A percentile compares a stretch with the other conserved stretches of the same genome.
These are phyloP conservation scores for Tagetes patula DNA, from an alignment of 129 eudicot genomes.

Conservation along the genomic window DNA sequence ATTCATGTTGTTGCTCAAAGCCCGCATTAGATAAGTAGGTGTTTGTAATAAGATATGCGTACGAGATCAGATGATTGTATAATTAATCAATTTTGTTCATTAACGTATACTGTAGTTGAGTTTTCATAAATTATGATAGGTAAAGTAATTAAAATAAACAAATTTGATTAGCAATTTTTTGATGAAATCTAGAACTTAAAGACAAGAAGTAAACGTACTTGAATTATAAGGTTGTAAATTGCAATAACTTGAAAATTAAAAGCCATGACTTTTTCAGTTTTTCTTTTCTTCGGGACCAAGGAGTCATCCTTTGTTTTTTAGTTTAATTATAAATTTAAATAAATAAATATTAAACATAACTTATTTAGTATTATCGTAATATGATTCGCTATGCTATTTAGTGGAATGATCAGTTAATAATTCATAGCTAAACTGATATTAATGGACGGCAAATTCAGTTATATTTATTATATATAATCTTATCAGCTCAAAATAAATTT, in stretches of 20 bases:
- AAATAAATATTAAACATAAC: background rate
- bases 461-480: no score
- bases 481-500: no score
- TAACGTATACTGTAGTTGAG: background rate
- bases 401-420: background rate
- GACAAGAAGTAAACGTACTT: background rate
- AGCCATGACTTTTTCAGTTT: conserved; percentile 5
- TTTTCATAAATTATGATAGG: background rate
- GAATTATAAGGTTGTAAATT: conserved; percentile 3
- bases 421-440: background rate
- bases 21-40: no score
- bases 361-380: background rate
- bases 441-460: no score
- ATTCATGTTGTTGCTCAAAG: no score
- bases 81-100: no score
- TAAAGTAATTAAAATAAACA: background rate
- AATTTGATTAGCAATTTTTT: background rate
- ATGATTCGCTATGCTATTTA: background rate
- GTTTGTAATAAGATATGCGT: no score
- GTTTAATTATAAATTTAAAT: background rate
- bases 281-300: conserved; percentile 30
- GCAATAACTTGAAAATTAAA: background rate
- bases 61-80: no score
- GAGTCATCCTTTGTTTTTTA: background rate
- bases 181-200: background rate